Evolutionary conservation across 768 basidiomycete genomes (phyloP), one percentile per base, ranked within the genome.

Genomic region (Trametopsis cervina): DNA sequence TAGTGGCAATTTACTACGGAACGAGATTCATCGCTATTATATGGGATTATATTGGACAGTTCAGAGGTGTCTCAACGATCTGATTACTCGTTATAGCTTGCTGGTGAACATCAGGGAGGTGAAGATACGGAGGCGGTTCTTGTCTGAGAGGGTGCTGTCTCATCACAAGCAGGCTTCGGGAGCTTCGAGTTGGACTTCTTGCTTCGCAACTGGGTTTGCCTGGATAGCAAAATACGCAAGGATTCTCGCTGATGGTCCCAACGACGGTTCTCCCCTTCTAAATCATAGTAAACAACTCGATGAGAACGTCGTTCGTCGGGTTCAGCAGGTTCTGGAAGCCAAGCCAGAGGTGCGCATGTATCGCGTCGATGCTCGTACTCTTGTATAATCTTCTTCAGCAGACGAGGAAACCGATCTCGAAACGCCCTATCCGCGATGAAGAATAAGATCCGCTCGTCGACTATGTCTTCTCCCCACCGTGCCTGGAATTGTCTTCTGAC

Each of bases 401-500:
- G 42, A 9, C 12, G 38, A 2, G 27, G 9, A 1, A 44, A 37
- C 4, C 56, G 49, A 66, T 88, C 78, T 61, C 81, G 84, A 46
- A 83, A 57, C 24, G 83, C 85, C 40, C 84, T 67, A 36, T 62
- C 64, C 4, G 73, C 73, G 44, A 88, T 62, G 36, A 81, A 76
- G 49, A 80, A 74, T 57, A 76, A 72, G 18, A 88, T 83, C 18
- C 70, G 66, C 44, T 71, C 67, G 64, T 84, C 78, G 54, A 75
- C 75, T 4, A 83, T 66, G 21, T 60, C 61, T 17, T 63, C 46
- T 2, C 85, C 85, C 81, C 81, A 88, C 54, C 69, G 67, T 44
- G 60, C 59, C 54, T 67, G 67, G 60, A 81, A 86, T 15, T 15
- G 29, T 7, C 29, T 7, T 15, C 15, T 33, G 29, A 33, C 15